Base-by-base conservation (phyloP, 305 asterid genomes). In the Plantago lanceolata region DNA sequence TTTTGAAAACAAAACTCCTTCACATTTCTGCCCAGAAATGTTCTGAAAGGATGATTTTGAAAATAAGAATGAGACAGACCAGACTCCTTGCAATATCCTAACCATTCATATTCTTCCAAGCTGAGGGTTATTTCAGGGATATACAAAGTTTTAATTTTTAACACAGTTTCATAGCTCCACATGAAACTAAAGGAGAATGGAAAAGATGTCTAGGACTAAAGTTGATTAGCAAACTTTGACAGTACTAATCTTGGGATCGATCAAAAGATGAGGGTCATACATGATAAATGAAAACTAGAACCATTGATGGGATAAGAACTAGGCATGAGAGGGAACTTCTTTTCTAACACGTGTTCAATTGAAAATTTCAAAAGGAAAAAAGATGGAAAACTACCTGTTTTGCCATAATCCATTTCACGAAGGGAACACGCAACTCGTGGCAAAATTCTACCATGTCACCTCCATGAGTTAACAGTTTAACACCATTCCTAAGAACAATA, bases 371-470 rank as follows among this genome's bases (percentile, higher is more conserved):
- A 54, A 63, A 48, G 57, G 48, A 17, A 59, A 19, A 19, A 53
- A 40, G 66, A 64, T 49, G 52, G 50, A 57, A 67, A 60, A 33
- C 8, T 59, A 89, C 98, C 97, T 90, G 99, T 71, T 82, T 83
- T 59, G 82, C 73, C 61, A 77, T 53, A 56, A 88, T 81, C 97
- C 99, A 93, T 69, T 85, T 82, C 47, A 68, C 90, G 73, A 93
- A 90, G 52, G 96, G 95, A 60, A 80, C 63, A 56, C 99, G 97
- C 63, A 93, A 85, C 82, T 93, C 99, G 59, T 87, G 82, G 77
- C 95, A 87, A 78, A 89, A 89, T 83, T 90, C 96, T 52, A 93
- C 75, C 89, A 87, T 82, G 78, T 85, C 97, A 67, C 99, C 99
- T 75, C 96, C 95, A 69, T 76, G 84, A 48, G 99, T 87, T 78